phyloP scores from a whole-genome alignment of 176 grass and related monocot species.

The Carex kokanica region DNA sequence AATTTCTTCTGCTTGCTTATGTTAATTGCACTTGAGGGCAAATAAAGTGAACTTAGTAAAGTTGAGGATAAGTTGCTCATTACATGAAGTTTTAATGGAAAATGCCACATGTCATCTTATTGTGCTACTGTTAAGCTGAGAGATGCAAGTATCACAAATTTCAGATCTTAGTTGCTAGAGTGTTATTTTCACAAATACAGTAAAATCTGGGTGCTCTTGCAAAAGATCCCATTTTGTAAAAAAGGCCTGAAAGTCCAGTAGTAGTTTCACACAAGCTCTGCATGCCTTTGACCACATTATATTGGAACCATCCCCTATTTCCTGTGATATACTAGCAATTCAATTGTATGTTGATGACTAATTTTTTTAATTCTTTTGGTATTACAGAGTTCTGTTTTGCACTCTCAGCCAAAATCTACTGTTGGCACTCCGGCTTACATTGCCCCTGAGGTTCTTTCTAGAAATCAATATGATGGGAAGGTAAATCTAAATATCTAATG shows the following conservation, averaged over 20 bases:
- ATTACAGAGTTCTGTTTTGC: conserved; percentile 75
- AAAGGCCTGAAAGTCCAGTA: background rate
- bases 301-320: background rate
- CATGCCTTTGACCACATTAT: background rate
- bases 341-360: conserved; percentile 12
- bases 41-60: background rate
- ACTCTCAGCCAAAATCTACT: conserved; percentile 95
- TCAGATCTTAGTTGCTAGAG: background rate
- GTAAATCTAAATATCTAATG: conserved; percentile 36
- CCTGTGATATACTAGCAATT: background rate
- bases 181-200: background rate
- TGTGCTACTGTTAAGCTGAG: background rate
- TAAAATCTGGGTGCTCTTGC: background rate
- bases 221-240: background rate
- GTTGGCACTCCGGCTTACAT: conserved; percentile 97
- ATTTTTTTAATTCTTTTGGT: background rate
- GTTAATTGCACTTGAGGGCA: background rate
- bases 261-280: background rate
- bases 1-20: background rate
- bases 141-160: background rate
- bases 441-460: conserved; percentile 78
- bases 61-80: background rate
- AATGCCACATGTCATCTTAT: background rate
- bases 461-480: conserved; percentile 92
- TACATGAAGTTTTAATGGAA: background rate